Conservation (phyloP, 352 stramenopile genomes). For the Globisporangium splendens region DNA sequence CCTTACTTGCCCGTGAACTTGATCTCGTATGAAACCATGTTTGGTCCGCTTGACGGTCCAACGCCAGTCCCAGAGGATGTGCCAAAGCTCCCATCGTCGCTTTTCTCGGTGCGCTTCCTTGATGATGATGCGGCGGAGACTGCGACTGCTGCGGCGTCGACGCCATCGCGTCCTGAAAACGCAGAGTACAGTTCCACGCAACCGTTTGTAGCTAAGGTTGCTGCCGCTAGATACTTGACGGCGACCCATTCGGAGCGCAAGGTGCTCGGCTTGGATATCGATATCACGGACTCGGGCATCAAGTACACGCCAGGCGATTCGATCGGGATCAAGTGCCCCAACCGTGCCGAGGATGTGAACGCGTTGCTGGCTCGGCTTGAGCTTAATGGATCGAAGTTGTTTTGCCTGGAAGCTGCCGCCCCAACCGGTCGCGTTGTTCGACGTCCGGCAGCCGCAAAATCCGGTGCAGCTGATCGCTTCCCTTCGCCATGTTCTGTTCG, state of each 20-base stretch:
- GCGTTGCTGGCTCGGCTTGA: constrained; percentile 56
- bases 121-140: constrained; percentile 11
- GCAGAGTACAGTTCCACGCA: constrained; percentile 41
- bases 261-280: constrained; percentile 52
- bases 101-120: constrained; percentile 44
- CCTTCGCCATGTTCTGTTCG: constrained; percentile 59
- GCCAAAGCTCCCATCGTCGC: constrained; percentile 47
- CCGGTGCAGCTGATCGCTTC: constrained; percentile 37
- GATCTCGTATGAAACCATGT: constrained; percentile 59
- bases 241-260: constrained; percentile 42
- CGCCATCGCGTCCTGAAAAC: neutral
- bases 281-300: constrained; percentile 42
- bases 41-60: constrained; percentile 27
- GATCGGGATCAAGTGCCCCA: constrained; percentile 84
- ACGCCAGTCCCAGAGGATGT: constrained; percentile 46
- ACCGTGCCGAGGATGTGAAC: constrained; percentile 59
- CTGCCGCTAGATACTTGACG: constrained; percentile 49
- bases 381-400: constrained; percentile 27
- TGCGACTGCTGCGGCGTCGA: neutral
- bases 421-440: constrained; percentile 17
- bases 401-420: constrained; percentile 32
- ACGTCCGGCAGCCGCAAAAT: constrained; percentile 14
- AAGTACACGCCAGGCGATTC: constrained; percentile 80
- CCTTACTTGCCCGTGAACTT: constrained; percentile 39
- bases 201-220: constrained; percentile 44